Percentiles rank a stretch among this genome's conserved stretches.
These are phyloP conservation scores for Dillenia suffruticosa DNA, from an alignment of 164 flowering plant genomes.

Conservation along the genomic window DNA sequence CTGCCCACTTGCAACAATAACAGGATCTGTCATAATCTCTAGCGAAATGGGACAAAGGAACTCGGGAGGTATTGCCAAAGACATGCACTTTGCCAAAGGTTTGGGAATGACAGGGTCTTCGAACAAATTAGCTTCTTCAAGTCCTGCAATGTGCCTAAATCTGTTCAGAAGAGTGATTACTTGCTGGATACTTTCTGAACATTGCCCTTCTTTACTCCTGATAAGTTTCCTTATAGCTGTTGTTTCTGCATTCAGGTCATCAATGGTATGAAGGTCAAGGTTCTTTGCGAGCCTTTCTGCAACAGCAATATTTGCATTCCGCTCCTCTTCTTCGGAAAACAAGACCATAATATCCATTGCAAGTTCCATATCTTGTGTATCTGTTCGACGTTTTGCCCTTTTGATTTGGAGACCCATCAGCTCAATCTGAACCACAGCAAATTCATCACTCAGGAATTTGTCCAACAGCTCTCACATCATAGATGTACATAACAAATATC, in stretches of 20 bases:
- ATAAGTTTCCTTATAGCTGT: conserved; percentile 47
- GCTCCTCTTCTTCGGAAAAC: conserved; percentile 47
- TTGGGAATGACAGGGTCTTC: conserved; percentile 35
- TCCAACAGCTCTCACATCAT: too few relatives aligned
- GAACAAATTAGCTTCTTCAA: conserved; percentile 32
- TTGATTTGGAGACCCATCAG: conserved; percentile 46
- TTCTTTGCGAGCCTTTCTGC: conserved; percentile 68
- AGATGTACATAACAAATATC: too few relatives aligned
- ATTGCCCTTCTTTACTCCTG: conserved; percentile 36
- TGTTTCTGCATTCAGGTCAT: conserved; percentile 54
- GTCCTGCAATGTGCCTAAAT: conserved; percentile 51
- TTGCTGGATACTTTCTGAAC: conserved; percentile 46
- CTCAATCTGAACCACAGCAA: conserved; percentile 43
- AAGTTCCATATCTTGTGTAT: conserved; percentile 79
- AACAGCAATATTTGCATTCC: conserved; percentile 67
- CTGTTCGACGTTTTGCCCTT: conserved; percentile 65
- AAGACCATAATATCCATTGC: conserved; percentile 86
- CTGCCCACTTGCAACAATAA: conserved; percentile 76
- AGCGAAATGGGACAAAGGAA: conserved; percentile 75
- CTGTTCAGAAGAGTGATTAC: conserved; percentile 50
- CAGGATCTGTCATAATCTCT: conserved; percentile 84
- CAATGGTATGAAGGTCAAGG: conserved; percentile 45
- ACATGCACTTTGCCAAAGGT: conserved; percentile 28
- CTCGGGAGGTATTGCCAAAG: conserved; percentile 56
- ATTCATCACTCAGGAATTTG: too few relatives aligned